A percentile compares a stretch with the other conserved stretches of the same genome.
phyloP scores from a whole-genome alignment of 129 eudicot species.

The Deinandra increscens region DNA sequence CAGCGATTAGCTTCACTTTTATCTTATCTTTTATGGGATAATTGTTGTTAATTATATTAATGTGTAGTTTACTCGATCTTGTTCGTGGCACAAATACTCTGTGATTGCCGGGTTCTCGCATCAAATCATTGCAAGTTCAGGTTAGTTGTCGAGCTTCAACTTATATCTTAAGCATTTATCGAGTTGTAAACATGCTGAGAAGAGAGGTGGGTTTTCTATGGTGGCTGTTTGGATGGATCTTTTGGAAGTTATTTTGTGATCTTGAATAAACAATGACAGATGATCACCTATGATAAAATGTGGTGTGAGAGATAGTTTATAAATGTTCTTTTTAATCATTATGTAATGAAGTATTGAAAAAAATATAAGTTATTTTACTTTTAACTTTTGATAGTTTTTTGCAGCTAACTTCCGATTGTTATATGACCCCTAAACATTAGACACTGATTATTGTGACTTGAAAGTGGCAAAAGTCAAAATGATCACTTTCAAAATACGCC shows the following conservation, averaged over 20 bases:
- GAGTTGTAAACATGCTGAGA: neutral
- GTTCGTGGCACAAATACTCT: slow-evolving; percentile 40
- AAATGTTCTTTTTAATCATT: no score
- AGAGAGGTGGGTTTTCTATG: neutral
- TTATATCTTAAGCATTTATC: neutral
- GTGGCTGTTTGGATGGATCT: neutral
- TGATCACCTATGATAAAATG: no score
- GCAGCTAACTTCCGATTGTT: no score
- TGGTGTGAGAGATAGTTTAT: no score
- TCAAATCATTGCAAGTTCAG: slow-evolving; percentile 68
- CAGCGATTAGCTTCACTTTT: neutral
- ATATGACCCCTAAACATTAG: neutral
- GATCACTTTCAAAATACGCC: neutral
- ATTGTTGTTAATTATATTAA: slow-evolving; percentile 1
- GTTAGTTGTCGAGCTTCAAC: slow-evolving; percentile 39
- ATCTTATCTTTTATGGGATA: neutral
- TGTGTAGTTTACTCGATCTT: slow-evolving; percentile 48
- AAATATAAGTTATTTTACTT: no score
- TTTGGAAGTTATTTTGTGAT: neutral
- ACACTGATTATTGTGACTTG: neutral
- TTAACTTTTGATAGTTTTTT: no score
- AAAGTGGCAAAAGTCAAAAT: neutral
- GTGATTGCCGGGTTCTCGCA: slow-evolving; percentile 44
- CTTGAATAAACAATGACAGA: neutral
- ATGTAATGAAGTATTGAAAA: no score